phyloP scores from a whole-genome alignment of 768 basidiomycete species.

The Boletus coccyginus region DNA sequence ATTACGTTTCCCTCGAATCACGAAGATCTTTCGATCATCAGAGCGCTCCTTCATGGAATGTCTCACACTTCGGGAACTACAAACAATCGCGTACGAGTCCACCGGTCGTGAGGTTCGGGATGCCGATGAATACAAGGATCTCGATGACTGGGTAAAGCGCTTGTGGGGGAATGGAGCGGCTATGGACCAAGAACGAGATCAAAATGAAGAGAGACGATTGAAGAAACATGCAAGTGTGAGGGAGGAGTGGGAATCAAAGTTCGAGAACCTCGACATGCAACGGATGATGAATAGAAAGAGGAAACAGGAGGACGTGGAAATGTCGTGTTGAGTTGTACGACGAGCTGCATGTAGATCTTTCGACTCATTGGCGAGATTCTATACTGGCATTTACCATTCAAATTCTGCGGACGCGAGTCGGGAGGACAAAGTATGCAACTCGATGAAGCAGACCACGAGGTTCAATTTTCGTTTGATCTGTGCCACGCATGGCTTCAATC shows the following conservation, averaged over 20 bases:
- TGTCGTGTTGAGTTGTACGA: slow-evolving; percentile 17
- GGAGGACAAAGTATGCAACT: not conserved
- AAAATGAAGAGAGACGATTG: slow-evolving; percentile 25
- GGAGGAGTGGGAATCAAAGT: slow-evolving; percentile 43
- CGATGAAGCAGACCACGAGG: too few relatives aligned
- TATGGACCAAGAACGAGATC: slow-evolving; percentile 30
- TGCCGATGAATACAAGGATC: slow-evolving; percentile 41
- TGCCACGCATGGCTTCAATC: not conserved
- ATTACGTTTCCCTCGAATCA: slow-evolving; percentile 78
- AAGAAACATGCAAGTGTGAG: slow-evolving; percentile 39
- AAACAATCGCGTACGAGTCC: slow-evolving; percentile 51
- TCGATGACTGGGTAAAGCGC: slow-evolving; percentile 43
- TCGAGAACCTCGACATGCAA: slow-evolving; percentile 29
- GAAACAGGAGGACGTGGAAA: slow-evolving; percentile 20
- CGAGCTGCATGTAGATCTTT: not conserved
- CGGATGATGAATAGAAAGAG: slow-evolving; percentile 22
- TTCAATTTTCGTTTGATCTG: not conserved
- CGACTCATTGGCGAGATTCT: not conserved
- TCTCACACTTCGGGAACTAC: slow-evolving; percentile 46
- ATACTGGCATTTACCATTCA: not conserved
- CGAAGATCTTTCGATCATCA: slow-evolving; percentile 57
- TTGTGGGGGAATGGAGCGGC: slow-evolving; percentile 41
- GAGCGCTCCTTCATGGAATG: slow-evolving; percentile 70
- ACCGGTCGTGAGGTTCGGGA: slow-evolving; percentile 48
- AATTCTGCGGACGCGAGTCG: not conserved